Base-by-base conservation (phyloP, 2,329 filamentous ascomycete species). In the Penicillium sp. region DNA sequence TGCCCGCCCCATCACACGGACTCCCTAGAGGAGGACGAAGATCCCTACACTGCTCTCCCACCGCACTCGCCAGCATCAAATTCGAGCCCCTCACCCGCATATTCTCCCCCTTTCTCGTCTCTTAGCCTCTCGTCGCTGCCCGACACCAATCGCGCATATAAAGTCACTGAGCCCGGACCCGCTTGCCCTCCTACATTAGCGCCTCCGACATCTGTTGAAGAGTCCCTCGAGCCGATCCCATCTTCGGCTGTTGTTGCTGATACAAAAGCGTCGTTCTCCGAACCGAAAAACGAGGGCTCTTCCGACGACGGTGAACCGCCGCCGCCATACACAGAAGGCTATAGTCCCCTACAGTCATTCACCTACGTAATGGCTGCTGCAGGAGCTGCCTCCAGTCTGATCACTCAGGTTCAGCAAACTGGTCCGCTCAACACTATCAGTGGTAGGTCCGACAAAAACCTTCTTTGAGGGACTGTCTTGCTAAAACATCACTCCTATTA, bases 321-420 rank as follows among this genome's bases (percentile, higher is more conserved):
- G 57, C 94, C 94, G 55, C 93, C 94, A 53, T 99, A 99, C 75
- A 91, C 90, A 64, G 93, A 97, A 69, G 92, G 93, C 67, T 88
- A 86, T 58, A 97, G 91, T 79, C 94, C 94, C 59, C 85, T 99
- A 73, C 84, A 89, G 57, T 90, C 91, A 54, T 99, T 99, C 71
- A 87, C 89, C 67, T 99, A 95, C 84, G 85, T 96, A 73, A 99
- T 99, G 94, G 92, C 94, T 77, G 90, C 91, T 74, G 92, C 93
- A 77, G 93, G 93, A 81, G 93, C 92, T 79, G 90, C 92, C 67
- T 88, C 92, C 79, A 97, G 94, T 84, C 96, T 99, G 72, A 96
- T 99, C 78, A 99, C 94, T 76, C 94, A 99, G 79, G 94, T 99
- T 67, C 92, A 96, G 73, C 94, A 99, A 77, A 89, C 89, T 62